phyloP scores from a whole-genome alignment of 306 rosid species.

The Pterocarpus santalinus region DNA sequence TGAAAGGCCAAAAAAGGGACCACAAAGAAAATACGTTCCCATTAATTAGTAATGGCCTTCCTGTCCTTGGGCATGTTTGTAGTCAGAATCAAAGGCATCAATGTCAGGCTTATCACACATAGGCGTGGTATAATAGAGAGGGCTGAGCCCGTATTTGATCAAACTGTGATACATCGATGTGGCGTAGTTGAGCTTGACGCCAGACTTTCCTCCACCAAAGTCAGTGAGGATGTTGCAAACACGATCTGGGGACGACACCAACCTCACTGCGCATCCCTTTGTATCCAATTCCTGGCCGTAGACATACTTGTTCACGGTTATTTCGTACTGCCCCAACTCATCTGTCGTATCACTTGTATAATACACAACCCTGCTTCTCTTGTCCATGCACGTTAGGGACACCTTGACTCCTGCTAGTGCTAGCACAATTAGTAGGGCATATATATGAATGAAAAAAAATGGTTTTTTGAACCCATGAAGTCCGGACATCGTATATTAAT shows the following conservation, averaged over 20 bases:
- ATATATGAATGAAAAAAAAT: background rate
- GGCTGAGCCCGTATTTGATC: conserved; percentile 52
- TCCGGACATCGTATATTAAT: no score
- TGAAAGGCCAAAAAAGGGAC: background rate
- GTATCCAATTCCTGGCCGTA: conserved; percentile 62
- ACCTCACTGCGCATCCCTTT: conserved; percentile 62
- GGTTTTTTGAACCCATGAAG: no score
- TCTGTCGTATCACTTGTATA: conserved; percentile 84
- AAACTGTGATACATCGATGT: conserved; percentile 58
- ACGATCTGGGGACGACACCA: conserved; percentile 79
- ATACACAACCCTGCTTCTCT: conserved; percentile 63
- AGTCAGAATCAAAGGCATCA: conserved; percentile 26
- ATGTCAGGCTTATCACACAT: conserved; percentile 78
- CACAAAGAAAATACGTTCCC: background rate
- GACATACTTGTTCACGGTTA: conserved; percentile 46
- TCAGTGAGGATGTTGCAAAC: conserved; percentile 77
- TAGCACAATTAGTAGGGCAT: conserved; percentile 22
- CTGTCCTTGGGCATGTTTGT: background rate
- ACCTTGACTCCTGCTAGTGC: conserved; percentile 64
- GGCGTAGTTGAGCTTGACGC: conserved; percentile 61
- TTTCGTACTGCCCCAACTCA: conserved; percentile 64
- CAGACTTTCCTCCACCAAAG: conserved; percentile 68
- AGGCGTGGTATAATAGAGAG: conserved; percentile 78
- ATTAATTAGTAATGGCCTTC: conserved; percentile 44
- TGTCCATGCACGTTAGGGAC: conserved; percentile 78